These are phyloP conservation scores for Populus tremula DNA, from an alignment of 345 rosid species.

Conservation along the genomic window DNA sequence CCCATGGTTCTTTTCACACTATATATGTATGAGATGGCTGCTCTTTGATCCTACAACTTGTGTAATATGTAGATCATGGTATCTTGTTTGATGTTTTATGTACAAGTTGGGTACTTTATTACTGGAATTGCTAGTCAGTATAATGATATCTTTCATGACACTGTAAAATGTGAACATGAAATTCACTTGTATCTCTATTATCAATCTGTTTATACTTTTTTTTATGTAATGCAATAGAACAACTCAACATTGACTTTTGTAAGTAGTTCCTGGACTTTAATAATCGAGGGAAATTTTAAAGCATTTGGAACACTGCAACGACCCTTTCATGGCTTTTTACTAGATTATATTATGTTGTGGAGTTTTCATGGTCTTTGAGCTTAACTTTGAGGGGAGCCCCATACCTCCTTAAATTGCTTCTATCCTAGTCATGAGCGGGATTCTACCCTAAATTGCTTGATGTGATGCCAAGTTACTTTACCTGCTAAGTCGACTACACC, in stretches of 20 bases:
- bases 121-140: background rate
- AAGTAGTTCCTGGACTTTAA: background rate
- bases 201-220: background rate
- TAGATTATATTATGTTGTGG: background rate
- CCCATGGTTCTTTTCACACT: conserved; percentile 12
- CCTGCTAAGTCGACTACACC: background rate
- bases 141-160: background rate
- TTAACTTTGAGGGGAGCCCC: background rate
- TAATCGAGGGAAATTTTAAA: background rate
- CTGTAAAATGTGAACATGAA: background rate
- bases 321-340: background rate
- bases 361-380: background rate
- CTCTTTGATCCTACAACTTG: conserved; percentile 3
- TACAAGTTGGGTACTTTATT: background rate
- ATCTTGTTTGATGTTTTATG: background rate
- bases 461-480: background rate
- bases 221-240: background rate
- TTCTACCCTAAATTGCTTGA: background rate
- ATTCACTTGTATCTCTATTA: background rate
- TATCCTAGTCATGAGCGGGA: background rate
- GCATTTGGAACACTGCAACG: background rate
- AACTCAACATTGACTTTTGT: background rate
- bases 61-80: background rate
- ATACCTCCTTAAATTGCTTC: background rate
- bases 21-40: background rate